These are phyloP conservation scores for Psilocybe cyanescens DNA, from an alignment of 768 basidiomycete species.

Conservation along the genomic window DNA sequence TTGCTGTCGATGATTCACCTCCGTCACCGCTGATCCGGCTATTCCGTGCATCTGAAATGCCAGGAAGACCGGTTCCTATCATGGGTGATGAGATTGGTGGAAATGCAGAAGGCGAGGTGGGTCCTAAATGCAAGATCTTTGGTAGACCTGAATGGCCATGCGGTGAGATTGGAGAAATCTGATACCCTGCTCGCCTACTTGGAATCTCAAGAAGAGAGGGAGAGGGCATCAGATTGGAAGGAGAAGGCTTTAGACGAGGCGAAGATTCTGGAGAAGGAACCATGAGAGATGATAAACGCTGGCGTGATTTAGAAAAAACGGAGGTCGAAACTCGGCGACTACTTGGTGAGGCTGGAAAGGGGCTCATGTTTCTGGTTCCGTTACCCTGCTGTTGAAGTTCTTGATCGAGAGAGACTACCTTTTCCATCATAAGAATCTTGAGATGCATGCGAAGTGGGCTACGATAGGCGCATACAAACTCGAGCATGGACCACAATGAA, in stretches of 20 bases:
- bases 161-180: slow-evolving; percentile 31
- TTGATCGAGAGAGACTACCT: slow-evolving; percentile 55
- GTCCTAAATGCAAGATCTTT: slow-evolving; percentile 64
- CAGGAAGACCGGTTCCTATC: slow-evolving; percentile 17
- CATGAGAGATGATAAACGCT: slow-evolving; percentile 40
- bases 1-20: slow-evolving; percentile 23
- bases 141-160: slow-evolving; percentile 39
- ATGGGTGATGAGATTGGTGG: slow-evolving; percentile 34
- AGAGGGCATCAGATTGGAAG: slow-evolving; percentile 28
- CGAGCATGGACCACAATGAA: slow-evolving; percentile 71
- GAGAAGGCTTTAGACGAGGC: slow-evolving; percentile 39
- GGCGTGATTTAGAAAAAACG: slow-evolving; percentile 60
- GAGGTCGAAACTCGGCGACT: slow-evolving; percentile 52
- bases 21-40: slow-evolving; percentile 8
- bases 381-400: slow-evolving; percentile 42
- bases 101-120: slow-evolving; percentile 43
- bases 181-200: slow-evolving; percentile 32
- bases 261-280: slow-evolving; percentile 51
- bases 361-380: slow-evolving; percentile 19
- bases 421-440: slow-evolving; percentile 68
- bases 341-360: slow-evolving; percentile 29
- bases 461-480: slow-evolving; percentile 64
- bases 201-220: slow-evolving; percentile 37
- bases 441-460: slow-evolving; percentile 69
- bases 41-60: slow-evolving; percentile 11